Conservation (phyloP, 768 basidiomycete species). For the Lyophyllum semitale region DNA sequence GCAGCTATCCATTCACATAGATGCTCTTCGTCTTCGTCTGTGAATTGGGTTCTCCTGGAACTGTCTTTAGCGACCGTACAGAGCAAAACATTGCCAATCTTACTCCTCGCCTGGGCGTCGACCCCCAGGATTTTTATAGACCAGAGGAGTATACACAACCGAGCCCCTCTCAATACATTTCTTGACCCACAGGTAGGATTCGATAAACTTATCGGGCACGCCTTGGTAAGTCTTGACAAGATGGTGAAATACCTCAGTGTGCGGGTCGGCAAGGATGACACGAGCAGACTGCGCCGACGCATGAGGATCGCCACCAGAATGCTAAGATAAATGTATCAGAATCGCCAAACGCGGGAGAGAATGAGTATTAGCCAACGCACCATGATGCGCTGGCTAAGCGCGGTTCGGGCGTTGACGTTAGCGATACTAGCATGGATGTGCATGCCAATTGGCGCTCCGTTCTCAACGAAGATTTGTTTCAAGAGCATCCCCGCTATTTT, state of each 20-base stretch:
- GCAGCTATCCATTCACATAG: slow-evolving; percentile 79
- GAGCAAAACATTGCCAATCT: slow-evolving; percentile 23
- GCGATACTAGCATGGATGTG: slow-evolving; percentile 83
- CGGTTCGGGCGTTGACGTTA: slow-evolving; percentile 70
- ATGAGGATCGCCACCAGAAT: slow-evolving; percentile 79
- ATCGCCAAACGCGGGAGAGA: neutral
- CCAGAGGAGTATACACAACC: slow-evolving; percentile 69
- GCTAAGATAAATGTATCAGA: slow-evolving; percentile 39
- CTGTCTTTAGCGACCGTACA: neutral
- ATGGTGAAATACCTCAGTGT: slow-evolving; percentile 73
- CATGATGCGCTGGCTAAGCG: slow-evolving; percentile 71
- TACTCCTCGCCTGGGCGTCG: slow-evolving; percentile 82
- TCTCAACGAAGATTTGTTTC: slow-evolving; percentile 75
- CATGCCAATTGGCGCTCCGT: slow-evolving; percentile 67
- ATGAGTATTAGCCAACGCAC: slow-evolving; percentile 33
- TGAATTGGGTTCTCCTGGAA: slow-evolving; percentile 74
- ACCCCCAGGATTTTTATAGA: slow-evolving; percentile 85
- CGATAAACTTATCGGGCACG: slow-evolving; percentile 72
- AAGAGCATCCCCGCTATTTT: slow-evolving; percentile 73
- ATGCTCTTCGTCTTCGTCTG: slow-evolving; percentile 72
- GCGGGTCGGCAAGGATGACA: slow-evolving; percentile 79
- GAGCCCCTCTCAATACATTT: slow-evolving; percentile 74
- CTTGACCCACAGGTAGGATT: slow-evolving; percentile 83
- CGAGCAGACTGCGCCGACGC: slow-evolving; percentile 71
- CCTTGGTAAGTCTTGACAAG: slow-evolving; percentile 74